Base-by-base conservation (phyloP, 176 grass and related monocot genomes). In the Carex cristatella region DNA sequence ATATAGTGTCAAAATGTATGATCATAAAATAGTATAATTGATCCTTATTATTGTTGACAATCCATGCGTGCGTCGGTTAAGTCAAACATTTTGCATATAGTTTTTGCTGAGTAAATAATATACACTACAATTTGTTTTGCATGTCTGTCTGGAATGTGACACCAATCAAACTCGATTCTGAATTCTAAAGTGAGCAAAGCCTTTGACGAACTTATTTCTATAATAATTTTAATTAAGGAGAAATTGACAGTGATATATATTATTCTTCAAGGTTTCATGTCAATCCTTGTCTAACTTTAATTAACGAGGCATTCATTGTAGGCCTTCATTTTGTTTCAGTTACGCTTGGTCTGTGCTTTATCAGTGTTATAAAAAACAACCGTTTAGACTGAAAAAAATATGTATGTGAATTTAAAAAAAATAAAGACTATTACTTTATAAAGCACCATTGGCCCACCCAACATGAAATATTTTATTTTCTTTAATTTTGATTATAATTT, bases 221-320 rank as follows among this genome's bases (percentile, higher is more conserved):
- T 49, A 73, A 49, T 73, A 73, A 73, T 10, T 48, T 48, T 40
- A 48, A 48, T 48, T 10, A 48, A 73, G 42, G 69, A 27, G 42
- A 73, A 49, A 19, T 73, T 73, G 42, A 73, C 69, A 73, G 42
- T 44, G 69, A 71, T 71, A 71, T 71, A 71, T 71, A 71, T 71
- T 68, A 61, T 62, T 67, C 30, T 46, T 73, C 69, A 73, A 73
- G 16, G 49, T 73, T 49, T 27, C 38, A 73, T 49, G 10, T 49
- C 38, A 23, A 2, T 73, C 42, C 7, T 27, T 49, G 69, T 27
- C 69, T 73, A 48, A 49, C 16, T 23, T 23, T 27, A 40, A 40
- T 40, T 73, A 73, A 73, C 69, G 42, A 42, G 37, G 77, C 54
- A 60, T 80, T 61, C 11, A 80, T 37, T 38, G 10, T 79, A 15